Evolutionary conservation across 2,329 filamentous ascomycete species (phyloP), one percentile per base, ranked within the genome.

Genomic region (Beauveria varroae): DNA sequence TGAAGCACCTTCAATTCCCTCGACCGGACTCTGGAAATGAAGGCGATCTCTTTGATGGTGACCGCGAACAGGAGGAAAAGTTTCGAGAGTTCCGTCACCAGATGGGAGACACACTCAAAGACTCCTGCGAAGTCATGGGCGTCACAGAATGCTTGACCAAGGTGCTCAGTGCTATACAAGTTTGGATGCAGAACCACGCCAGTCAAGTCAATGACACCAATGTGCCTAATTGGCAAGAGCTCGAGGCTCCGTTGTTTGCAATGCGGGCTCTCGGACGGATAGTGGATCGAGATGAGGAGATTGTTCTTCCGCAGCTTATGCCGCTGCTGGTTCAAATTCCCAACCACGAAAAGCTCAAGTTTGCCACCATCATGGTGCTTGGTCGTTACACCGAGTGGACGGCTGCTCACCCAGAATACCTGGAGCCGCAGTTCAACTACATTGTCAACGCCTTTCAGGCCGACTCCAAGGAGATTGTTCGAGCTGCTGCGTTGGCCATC

Each of bases 351-450:
- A 99, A 98, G 78, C 84, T 99, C n/a, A 91, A 93, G 8, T 99
- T 99, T 75, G 93, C 96, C 64, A 93, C 93, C 6, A 96, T 98
- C 69, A 97, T 99, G 92, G 93, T 96, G 3, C 83, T 99, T 24
- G 95, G 92, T 43, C 85, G 95, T 64, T 99, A 99, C 72, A 99
- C 96, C 0, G 93, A 98, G 74, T 99, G 95, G 95, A 99, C 96
- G 0, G 86, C 95, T 5, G 87, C 91, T 53, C 95, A 99, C 70
- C 91, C 93, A 0, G 91, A 97, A 62, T 96, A 93, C 51, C 81
- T 99, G 9, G 90, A 96, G 73, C 83, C 90, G 9, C 95, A 99
- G 74, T 90, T 99, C 71, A 92, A 91, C 69, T 99, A 96, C 75
- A 96, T 99, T 69, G 93, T 96, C 66, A 89, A 88, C 5, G 95